Conservation (phyloP, 768 basidiomycete species). For the Erythrobasidium yunnanense region DNA sequence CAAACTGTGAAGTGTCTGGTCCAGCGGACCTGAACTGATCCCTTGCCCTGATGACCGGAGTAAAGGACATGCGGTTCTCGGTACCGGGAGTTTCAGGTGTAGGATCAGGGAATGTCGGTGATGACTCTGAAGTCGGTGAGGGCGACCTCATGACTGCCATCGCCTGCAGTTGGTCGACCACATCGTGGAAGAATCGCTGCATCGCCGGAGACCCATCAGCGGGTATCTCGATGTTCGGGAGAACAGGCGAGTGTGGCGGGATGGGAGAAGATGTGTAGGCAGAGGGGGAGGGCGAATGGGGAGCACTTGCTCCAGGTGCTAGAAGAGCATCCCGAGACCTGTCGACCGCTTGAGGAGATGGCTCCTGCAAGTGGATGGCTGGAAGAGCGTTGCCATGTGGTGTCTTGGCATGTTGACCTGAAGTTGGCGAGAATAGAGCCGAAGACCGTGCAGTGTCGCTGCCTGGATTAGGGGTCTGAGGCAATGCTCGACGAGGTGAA, state of each 20-base stretch:
- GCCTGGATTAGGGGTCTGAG: slow-evolving; percentile 9
- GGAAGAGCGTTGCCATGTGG: slow-evolving; percentile 31
- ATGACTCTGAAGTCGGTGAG: slow-evolving; percentile 19
- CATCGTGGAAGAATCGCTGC: slow-evolving; percentile 71
- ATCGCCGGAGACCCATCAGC: slow-evolving; percentile 63
- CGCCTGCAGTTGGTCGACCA: slow-evolving; percentile 46
- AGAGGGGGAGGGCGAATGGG: slow-evolving; percentile 27
- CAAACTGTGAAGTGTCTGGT: slow-evolving; percentile 31
- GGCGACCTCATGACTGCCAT: slow-evolving; percentile 34
- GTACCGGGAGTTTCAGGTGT: slow-evolving; percentile 21
- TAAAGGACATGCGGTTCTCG: slow-evolving; percentile 21
- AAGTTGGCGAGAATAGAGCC: neutral
- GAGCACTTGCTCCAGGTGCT: slow-evolving; percentile 14
- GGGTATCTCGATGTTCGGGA: slow-evolving; percentile 52
- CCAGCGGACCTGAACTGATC: slow-evolving; percentile 7
- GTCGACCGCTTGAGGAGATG: slow-evolving; percentile 4
- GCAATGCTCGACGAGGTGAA: slow-evolving; percentile 36
- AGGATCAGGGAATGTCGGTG: slow-evolving; percentile 23
- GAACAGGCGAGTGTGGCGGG: slow-evolving; percentile 35
- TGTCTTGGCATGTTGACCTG: neutral
- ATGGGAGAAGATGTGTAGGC: neutral
- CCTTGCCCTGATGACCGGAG: slow-evolving; percentile 9
- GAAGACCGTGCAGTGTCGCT: neutral
- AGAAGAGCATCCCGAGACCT: neutral
- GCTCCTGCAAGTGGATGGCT: slow-evolving; percentile 37